Evolutionary conservation across 2,329 filamentous ascomycete genomes (phyloP).

Genomic region (Didymella segeticola): DNA sequence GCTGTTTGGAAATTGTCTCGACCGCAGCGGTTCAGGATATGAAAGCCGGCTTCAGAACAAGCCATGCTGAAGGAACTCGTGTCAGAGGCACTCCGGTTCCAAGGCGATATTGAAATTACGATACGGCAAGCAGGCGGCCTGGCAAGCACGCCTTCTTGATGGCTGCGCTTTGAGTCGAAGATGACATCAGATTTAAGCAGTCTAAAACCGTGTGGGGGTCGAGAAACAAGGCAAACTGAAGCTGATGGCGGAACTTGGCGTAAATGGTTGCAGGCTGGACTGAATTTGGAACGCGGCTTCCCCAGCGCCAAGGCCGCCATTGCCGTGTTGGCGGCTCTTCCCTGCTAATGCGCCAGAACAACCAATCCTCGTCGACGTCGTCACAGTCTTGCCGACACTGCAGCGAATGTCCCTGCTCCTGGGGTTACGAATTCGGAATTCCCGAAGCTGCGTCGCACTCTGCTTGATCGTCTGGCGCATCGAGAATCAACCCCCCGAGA

Average conservation of each 20-base stretch:
- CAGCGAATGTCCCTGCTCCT: constrained; percentile 3
- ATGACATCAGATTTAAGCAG: constrained; percentile 15
- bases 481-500: not conserved
- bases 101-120: constrained; percentile 5
- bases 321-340: constrained; percentile 11
- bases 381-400: constrained; percentile 3
- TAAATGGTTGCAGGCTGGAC: constrained; percentile 9
- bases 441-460: constrained; percentile 2
- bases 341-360: not conserved
- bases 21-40: not conserved
- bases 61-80: constrained; percentile 6
- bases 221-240: constrained; percentile 10
- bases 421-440: too few relatives aligned
- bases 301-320: not conserved
- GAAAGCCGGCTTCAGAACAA: not conserved
- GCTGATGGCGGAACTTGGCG: constrained; percentile 1
- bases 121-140: constrained; percentile 7
- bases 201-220: constrained; percentile 11
- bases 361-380: constrained; percentile 1
- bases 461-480: not conserved
- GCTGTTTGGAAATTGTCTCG: constrained; percentile 1
- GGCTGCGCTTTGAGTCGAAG: not conserved
- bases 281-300: constrained; percentile 14
- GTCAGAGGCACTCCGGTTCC: not conserved
- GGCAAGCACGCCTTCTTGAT: constrained; percentile 14